Evolutionary conservation across 441 rosid genomes (phyloP).

Genomic region (Aquilaria agallochum): DNA sequence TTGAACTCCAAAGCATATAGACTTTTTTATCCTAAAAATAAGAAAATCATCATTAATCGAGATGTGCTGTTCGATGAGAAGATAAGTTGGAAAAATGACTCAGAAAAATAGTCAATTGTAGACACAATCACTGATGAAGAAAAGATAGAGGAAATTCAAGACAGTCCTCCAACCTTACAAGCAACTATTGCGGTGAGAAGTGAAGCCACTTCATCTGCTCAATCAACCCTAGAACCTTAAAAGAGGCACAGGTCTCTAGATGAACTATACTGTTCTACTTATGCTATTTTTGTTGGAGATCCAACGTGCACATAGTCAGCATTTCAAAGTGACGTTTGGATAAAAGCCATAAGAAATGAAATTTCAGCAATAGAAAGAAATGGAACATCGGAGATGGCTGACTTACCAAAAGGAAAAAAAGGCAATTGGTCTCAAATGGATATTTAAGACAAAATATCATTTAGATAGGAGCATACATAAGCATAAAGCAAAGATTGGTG

Average conservation of each 20-base stretch:
- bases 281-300: no score
- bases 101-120: no score
- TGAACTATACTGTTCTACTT: no score
- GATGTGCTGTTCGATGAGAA: conserved; percentile 15
- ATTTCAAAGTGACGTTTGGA: background rate
- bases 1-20: conserved; percentile 3
- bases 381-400: conserved; percentile 5
- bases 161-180: no score
- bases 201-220: no score
- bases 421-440: conserved; percentile 19
- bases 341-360: conserved; percentile 8
- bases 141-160: no score
- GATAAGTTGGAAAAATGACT: no score
- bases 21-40: background rate
- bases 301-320: background rate
- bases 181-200: no score
- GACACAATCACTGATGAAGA: no score
- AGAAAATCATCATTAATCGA: conserved; percentile 3
- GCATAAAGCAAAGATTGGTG: conserved; percentile 6
- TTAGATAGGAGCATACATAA: background rate
- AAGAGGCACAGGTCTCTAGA: no score
- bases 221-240: no score
- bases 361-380: conserved; percentile 8
- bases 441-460: conserved; percentile 7
- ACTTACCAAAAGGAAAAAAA: conserved; percentile 6